Conservation (phyloP, 202 grass and related monocot species). For the Panicum hallii region DNA sequence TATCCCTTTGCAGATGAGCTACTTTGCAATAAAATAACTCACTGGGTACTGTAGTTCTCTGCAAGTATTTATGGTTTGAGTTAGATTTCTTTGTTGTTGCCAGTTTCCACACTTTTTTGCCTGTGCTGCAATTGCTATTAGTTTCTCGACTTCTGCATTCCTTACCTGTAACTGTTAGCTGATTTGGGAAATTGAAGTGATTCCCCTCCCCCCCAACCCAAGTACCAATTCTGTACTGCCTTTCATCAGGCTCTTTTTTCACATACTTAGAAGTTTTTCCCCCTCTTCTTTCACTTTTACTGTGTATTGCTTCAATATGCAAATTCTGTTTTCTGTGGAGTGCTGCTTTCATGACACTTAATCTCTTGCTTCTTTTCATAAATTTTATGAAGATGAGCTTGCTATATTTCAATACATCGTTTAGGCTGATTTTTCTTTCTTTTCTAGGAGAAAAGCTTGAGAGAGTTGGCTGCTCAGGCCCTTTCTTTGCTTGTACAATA, state of each 20-base stretch:
- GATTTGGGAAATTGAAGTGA: constrained; percentile 6
- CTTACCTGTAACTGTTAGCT: constrained; percentile 20
- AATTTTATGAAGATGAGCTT: constrained; percentile 31
- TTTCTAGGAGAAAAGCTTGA: constrained; percentile 82
- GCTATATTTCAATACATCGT: constrained; percentile 31
- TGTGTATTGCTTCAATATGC: neutral
- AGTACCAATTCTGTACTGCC: neutral
- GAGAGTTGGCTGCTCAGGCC: constrained; percentile 85
- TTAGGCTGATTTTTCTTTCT: constrained; percentile 39
- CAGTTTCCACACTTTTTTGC: neutral
- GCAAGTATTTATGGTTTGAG: constrained; percentile 27
- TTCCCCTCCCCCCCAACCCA: too few species aligned
- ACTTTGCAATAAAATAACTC: constrained; percentile 83
- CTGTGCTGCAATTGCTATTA: constrained; percentile 30
- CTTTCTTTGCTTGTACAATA: constrained; percentile 86
- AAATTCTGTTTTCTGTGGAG: neutral
- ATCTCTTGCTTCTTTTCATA: constrained; percentile 26
- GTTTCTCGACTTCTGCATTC: neutral
- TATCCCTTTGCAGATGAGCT: constrained; percentile 88
- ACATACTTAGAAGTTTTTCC: constrained; percentile 13
- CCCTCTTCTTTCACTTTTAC: constrained; percentile 29
- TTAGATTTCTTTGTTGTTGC: constrained; percentile 20
- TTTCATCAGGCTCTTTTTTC: constrained; percentile 24
- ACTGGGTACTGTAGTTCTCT: constrained; percentile 71
- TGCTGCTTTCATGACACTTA: constrained; percentile 14